Evolutionary conservation across 208 protist genomes (phyloP), one percentile per base, ranked within the genome.

Genomic region (Leishmania gerbilli): DNA sequence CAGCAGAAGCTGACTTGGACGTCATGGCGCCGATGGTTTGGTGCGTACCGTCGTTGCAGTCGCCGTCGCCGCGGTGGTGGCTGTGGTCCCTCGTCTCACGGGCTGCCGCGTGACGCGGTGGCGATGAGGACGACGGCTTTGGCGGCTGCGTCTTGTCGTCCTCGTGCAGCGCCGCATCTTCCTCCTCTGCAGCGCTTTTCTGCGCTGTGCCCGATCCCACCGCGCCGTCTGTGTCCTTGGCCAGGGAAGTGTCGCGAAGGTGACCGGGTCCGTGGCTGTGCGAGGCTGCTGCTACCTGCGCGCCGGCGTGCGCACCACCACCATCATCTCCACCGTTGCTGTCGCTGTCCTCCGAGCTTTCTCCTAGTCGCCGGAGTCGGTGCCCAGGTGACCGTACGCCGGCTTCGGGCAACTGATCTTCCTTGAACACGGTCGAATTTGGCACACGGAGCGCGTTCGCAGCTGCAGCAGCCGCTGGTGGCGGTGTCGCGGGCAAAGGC

Each of bases 301-400:
- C n/a, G 49, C 11, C 37, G 31, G 34, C 13, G 42, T 31, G 42
- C 9, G 37, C 40, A 40, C 58, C 27, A 42, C 40, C 27, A 47
- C 56, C 13, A 31, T n/a, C 65, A 58, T 19, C 42, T 11, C 58
- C 40, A 2, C 62, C 15, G 62, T 58, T 55, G 31, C 24, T 69
- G 42, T 78, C 78, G 55, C 75, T 83, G 40, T 79, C 84, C 3
- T 83, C 81, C 11, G 53, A 78, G 74, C 79, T 81, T 72, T 87
- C 84, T n/a, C 81, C 81, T 3, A 80, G n/a, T 45, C 21, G 71
- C 17, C 64, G 77, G 31, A 55, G 69, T 11, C 76, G 71, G 42
- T 53, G 82, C 24, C 71, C 71, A 3, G 77, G 56, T 0, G 77
- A 78, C 56, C 55, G 82, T 64, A 79, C 58, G 3, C 77, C 77